phyloP scores from a whole-genome alignment of 805 yeast genomes.

The Spencermartinsiella europaea region DNA sequence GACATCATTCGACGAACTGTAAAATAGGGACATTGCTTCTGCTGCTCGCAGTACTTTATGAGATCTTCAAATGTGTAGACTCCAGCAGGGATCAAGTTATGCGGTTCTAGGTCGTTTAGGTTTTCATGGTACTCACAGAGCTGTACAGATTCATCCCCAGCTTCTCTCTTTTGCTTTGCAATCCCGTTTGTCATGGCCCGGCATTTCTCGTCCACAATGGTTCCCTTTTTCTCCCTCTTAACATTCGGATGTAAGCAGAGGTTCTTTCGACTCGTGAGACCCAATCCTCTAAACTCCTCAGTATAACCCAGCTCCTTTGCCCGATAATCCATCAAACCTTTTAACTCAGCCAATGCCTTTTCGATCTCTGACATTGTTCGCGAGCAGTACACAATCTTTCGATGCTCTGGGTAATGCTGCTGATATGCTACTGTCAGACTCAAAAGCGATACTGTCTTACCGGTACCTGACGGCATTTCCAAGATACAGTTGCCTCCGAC shows the following conservation, averaged over 20 bases:
- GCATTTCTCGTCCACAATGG: conserved; percentile 92
- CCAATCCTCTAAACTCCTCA: conserved; percentile 92
- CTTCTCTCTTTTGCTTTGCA: conserved; percentile 59
- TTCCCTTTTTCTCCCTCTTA: conserved; percentile 82
- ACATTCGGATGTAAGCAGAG: conserved; percentile 87
- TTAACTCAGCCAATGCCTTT: conserved; percentile 89
- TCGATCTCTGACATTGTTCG: conserved; percentile 99
- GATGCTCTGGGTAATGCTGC: conserved; percentile 84
- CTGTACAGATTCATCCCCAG: conserved; percentile 52
- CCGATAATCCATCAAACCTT: conserved; percentile 81
- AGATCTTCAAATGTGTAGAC: conserved; percentile 90
- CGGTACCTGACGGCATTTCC: conserved; percentile 99
- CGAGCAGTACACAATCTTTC: conserved; percentile 93
- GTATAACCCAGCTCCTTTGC: conserved; percentile 73
- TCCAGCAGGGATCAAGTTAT: conserved; percentile 83
- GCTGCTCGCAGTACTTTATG: conserved; percentile 66
- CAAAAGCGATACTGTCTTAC: conserved; percentile 88
- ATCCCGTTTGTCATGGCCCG: conserved; percentile 92
- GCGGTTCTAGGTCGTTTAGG: conserved; percentile 79
- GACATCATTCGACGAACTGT: conserved; percentile 98
- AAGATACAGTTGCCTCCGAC: conserved; percentile 94
- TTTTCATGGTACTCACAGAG: conserved; percentile 91
- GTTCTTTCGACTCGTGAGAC: conserved; percentile 91
- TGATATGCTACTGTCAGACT: conserved; percentile 94
- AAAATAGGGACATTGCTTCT: conserved; percentile 91